Conservation (phyloP, 345 rosid genomes). For the Pseudoturritis turrita region DNA sequence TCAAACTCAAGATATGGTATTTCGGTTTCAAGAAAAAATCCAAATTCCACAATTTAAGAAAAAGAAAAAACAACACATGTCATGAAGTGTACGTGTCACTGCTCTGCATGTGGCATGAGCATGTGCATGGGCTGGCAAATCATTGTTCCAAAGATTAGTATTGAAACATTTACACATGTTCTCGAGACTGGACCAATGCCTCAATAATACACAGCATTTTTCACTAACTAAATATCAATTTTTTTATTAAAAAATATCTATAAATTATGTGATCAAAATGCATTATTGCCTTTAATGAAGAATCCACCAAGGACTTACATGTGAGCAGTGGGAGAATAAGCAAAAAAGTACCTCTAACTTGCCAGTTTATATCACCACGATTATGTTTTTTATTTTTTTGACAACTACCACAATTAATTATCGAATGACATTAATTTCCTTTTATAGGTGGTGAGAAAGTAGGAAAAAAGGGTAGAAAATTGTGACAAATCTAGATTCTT, state of each 20-base stretch:
- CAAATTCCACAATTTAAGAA: background rate
- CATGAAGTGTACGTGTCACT: slow-evolving; percentile 15
- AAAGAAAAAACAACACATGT: background rate
- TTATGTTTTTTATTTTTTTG: no score
- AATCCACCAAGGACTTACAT: slow-evolving; percentile 14
- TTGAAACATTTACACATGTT: slow-evolving; percentile 29
- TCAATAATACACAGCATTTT: slow-evolving; percentile 11
- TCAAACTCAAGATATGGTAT: background rate
- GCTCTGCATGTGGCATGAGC: slow-evolving; percentile 30
- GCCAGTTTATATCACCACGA: background rate
- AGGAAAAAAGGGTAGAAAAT: background rate
- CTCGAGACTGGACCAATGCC: slow-evolving; percentile 24
- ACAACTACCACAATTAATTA: no score
- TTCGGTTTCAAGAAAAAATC: background rate
- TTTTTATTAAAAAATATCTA: background rate
- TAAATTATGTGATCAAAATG: background rate
- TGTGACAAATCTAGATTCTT: background rate
- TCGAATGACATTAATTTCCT: background rate
- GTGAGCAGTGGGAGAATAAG: slow-evolving; percentile 5
- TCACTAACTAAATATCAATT: slow-evolving; percentile 4
- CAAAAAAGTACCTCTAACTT: background rate
- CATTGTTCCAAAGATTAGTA: slow-evolving; percentile 19
- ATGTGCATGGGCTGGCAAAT: slow-evolving; percentile 28
- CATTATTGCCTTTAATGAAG: slow-evolving; percentile 16
- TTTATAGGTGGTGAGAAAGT: background rate